phyloP scores from a whole-genome alignment of 2,329 filamentous ascomycete genomes.

The Ambrosiella xylebori region DNA sequence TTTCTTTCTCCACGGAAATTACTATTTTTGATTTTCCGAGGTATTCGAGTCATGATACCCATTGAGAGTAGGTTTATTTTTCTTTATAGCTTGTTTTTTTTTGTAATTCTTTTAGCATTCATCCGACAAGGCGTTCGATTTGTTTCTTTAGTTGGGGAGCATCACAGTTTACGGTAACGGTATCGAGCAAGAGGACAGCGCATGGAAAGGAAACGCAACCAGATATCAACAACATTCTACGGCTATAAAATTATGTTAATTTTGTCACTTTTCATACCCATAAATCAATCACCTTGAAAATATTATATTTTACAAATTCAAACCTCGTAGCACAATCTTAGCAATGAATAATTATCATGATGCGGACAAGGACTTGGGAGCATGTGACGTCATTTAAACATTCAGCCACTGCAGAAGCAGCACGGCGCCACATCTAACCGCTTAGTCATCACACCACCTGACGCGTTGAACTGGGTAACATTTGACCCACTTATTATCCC shows the following conservation, averaged over 20 bases:
- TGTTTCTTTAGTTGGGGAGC: background rate
- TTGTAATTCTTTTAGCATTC: background rate
- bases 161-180: background rate
- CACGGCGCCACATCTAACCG: background rate
- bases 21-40: background rate
- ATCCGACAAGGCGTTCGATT: background rate
- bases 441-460: background rate
- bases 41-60: background rate
- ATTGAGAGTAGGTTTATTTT: background rate
- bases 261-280: background rate
- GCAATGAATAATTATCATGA: too few species aligned
- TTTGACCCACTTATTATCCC: background rate
- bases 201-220: background rate
- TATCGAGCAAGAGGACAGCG: background rate
- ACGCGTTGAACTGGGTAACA: background rate
- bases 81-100: background rate
- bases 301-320: too few species aligned
- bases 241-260: background rate
- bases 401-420: background rate
- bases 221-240: background rate
- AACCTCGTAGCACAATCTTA: too few species aligned
- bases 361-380: too few species aligned
- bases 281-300: background rate
- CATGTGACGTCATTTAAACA: background rate
- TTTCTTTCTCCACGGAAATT: conserved; percentile 2